Base-by-base conservation (phyloP, 169 alveolate species). In the Babesia sp. region DNA sequence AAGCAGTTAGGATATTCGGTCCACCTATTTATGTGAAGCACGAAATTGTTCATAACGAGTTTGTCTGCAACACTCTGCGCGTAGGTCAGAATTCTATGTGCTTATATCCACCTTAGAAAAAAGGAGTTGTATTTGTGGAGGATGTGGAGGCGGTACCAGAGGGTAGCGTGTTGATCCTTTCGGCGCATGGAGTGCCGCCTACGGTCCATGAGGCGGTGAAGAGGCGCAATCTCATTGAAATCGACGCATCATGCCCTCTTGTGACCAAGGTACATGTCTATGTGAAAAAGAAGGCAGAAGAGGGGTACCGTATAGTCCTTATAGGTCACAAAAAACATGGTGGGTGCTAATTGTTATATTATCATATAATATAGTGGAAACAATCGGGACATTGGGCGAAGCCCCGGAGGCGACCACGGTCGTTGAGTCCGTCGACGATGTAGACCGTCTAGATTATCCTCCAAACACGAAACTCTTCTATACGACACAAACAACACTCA, bases 171-270 rank as follows among this genome's bases (percentile, higher is more conserved):
- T 64, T 90, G 36, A 80, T 91, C 31, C 87, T 74, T 74, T 91
- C 95, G 2, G 95, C 95, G 22, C 95, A 91, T 71, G 95, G 95
- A 18, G 88, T 91, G 0, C 71, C 93, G 9, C 95, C 95, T 0
- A 86, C 77, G 24, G 90, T 90, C 16, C 55, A 83, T 22, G 92
- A 85, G 44, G 50, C 44, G 31, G 95, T 93, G 18, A 70, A 60
- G 69, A 57, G 63, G 20, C 81, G 91, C 50, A 78, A 85, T 11
- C 63, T 91, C 28, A 55, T 61, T 11, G 93, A 81, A 46, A 87
- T 91, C 33, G 95, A 91, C 60, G 95, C 95, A 26, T 88, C 95
- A 2, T 91, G 95, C 57, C 95, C 95, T 12, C 77, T 91, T 34
- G 95, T 91, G 42, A 88, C 72, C 74, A 91, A 91, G 75, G 95